These are phyloP conservation scores for Polychaeton citri DNA, from an alignment of 2,329 filamentous ascomycete genomes.

Conservation along the genomic window DNA sequence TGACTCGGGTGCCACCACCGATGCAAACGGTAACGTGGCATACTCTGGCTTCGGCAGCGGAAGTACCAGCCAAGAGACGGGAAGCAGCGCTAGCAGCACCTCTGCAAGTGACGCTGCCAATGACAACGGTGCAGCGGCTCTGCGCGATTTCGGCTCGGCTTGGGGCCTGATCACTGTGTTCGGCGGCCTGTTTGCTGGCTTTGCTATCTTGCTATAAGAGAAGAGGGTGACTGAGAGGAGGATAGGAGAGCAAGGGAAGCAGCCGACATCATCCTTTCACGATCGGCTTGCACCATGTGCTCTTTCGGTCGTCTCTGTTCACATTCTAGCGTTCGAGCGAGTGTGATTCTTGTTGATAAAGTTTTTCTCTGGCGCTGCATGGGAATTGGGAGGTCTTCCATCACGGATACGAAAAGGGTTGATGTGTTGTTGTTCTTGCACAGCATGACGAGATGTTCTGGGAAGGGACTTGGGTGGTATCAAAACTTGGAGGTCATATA, in stretches of 20 bases:
- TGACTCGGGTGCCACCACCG: conserved; percentile 21
- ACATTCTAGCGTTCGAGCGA: background rate
- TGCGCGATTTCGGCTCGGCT: conserved; percentile 35
- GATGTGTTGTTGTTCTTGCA: too few species aligned
- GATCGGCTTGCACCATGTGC: too few species aligned
- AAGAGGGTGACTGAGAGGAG: too few species aligned
- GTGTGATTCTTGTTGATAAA: background rate
- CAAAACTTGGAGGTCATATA: too few species aligned
- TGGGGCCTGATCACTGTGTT: conserved; percentile 44
- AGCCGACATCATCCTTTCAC: too few species aligned
- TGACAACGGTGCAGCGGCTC: conserved; percentile 4
- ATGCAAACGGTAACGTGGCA: conserved; percentile 23
- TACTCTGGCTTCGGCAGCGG: conserved; percentile 34
- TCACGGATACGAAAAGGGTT: too few species aligned
- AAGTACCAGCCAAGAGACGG: conserved; percentile 8
- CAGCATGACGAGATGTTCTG: too few species aligned
- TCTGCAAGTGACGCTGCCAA: conserved; percentile 7
- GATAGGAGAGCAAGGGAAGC: background rate
- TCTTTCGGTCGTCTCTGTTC: background rate
- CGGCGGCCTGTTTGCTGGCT: conserved; percentile 43
- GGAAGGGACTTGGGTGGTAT: too few species aligned
- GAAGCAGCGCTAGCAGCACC: conserved; percentile 19
- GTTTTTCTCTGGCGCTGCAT: too few species aligned
- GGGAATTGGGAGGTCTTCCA: too few species aligned
- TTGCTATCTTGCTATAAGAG: conserved; percentile 30